Evolutionary conservation across 345 rosid species (phyloP), one percentile per base, ranked within the genome.

Genomic region (Orychophragmus violaceus): DNA sequence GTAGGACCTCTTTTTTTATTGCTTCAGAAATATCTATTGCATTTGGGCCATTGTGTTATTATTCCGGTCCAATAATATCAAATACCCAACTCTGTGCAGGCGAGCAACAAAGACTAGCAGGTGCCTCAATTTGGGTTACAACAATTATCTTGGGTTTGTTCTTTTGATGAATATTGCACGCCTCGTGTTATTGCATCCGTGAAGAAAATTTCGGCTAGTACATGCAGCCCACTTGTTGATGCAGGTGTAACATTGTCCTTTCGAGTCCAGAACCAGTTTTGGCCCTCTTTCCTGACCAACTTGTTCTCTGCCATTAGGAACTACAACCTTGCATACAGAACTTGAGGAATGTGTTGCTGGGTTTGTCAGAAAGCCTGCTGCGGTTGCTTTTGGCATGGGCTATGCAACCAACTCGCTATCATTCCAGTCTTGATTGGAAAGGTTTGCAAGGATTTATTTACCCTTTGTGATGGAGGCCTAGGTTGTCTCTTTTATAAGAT

Each of bases 101-200:
- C 87, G 96, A 74, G 85, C 95, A 19, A 50, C 82, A 8, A 89
- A 92, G 7, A 51, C 65, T 65, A 87, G 21, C 41, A 84, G 78
- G 70, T 92, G 98, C 55, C 91, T 92, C 23, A 92, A 92, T 76
- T 80, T 92, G 87, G 98, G 95, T 36, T 87, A 95, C 1, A 89
- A 89, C 77, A 92, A 92, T 66, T 92, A 92, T 74, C 95, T 92
- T 57, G 98, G 96, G 3, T 92, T 89, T 77, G 91, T 45, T 89
- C 95, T 9, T 77, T 87, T 9, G 96, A 92, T 86, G 96, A 92
- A 64, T 92, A 92, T 70, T 92, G 96, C 70, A 92, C 95, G 0
- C 98, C 96, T 13, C 87, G 96, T 67, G 98, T 63, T 5, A 92
- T 92, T 30, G 88, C 87, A 64, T 70, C 92, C 3, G 73, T 92